These are phyloP conservation scores for Amoebophrya sp. DNA, from an alignment of 169 alveolate genomes.

Conservation along the genomic window DNA sequence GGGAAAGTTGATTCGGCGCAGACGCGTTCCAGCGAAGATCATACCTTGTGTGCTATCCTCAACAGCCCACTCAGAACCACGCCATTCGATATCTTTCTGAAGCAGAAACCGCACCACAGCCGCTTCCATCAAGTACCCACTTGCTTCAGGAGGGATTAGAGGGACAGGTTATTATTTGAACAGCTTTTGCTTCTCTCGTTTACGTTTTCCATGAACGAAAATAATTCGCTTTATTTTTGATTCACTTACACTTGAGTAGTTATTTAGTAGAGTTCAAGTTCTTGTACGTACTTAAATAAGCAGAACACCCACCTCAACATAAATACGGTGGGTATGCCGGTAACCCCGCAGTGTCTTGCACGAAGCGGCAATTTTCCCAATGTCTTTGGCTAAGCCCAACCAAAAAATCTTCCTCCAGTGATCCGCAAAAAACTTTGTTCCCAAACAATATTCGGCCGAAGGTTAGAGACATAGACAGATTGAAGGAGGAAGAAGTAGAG, in stretches of 20 bases:
- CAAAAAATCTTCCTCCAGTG: not conserved
- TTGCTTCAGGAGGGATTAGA: not conserved
- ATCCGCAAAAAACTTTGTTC: not conserved
- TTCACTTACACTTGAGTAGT: too few species aligned
- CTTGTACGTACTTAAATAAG: too few species aligned
- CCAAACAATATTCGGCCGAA: not conserved
- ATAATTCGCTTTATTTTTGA: too few species aligned
- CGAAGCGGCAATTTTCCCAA: conserved; percentile 7
- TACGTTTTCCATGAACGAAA: too few species aligned
- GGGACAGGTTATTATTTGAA: too few species aligned
- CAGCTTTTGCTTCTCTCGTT: too few species aligned
- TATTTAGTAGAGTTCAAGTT: too few species aligned
- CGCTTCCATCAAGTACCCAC: not conserved
- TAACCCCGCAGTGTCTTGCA: not conserved
- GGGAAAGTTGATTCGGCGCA: not conserved
- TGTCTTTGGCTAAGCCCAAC: not conserved
- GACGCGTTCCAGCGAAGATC: not conserved
- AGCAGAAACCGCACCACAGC: not conserved
- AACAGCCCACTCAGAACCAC: not conserved
- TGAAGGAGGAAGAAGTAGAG: too few species aligned
- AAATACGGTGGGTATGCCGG: conserved; percentile 10
- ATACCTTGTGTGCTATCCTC: not conserved
- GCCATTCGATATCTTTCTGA: not conserved
- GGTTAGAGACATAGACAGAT: too few species aligned
- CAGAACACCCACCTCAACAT: too few species aligned